Evolutionary conservation across 345 rosid species (phyloP).

Genomic region (Eucalyptus polyanthemos): DNA sequence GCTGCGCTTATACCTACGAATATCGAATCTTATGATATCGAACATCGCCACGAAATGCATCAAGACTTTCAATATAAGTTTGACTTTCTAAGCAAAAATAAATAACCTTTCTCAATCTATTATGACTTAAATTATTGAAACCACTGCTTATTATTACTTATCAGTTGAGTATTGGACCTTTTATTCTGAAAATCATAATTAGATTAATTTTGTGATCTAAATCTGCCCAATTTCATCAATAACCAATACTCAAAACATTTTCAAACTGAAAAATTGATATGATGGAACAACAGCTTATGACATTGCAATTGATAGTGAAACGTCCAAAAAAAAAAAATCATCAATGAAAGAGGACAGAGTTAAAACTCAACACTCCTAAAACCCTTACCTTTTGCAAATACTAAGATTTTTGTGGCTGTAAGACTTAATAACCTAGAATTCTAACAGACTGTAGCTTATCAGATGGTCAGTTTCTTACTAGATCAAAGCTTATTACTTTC

Average conservation of each 20-base stretch:
- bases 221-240: background rate
- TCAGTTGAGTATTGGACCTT: background rate
- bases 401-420: background rate
- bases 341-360: background rate
- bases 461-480: background rate
- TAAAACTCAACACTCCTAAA: background rate
- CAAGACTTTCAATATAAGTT: background rate
- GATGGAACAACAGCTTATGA: background rate
- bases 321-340: background rate
- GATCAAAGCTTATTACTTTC: background rate
- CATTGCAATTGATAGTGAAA: background rate
- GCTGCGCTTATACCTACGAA: background rate
- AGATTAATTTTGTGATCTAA: background rate
- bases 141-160: background rate
- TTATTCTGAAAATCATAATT: background rate
- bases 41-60: background rate
- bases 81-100: background rate
- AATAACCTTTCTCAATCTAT: background rate
- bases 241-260: background rate
- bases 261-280: background rate
- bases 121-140: background rate
- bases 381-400: background rate
- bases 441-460: background rate
- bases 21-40: background rate
- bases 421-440: background rate